A percentile compares a stretch with the other conserved stretches of the same genome.
phyloP scores from a whole-genome alignment of 768 basidiomycete species.

The Erythrobasidium yunnanense region DNA sequence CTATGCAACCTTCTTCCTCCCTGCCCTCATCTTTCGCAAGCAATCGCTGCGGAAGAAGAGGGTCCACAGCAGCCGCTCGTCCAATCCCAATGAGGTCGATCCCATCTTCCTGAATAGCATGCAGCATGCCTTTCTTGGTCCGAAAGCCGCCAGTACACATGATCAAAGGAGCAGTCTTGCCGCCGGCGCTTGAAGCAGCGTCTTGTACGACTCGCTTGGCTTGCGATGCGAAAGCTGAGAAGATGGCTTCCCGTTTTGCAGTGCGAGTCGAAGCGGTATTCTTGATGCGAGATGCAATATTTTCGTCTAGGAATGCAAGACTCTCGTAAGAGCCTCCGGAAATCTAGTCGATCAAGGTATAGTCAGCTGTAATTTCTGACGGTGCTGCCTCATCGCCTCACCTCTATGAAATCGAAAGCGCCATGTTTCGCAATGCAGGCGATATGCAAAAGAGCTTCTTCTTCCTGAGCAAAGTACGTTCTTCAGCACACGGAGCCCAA shows the following conservation, averaged over 20 bases:
- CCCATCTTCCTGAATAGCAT: conserved; percentile 47
- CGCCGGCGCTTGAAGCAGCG: conserved; percentile 34
- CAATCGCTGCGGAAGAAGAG: conserved; percentile 49
- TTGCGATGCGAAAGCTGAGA: conserved; percentile 55
- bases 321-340: conserved; percentile 77
- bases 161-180: conserved; percentile 50
- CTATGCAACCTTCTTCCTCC: conserved; percentile 13
- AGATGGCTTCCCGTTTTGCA: conserved; percentile 59
- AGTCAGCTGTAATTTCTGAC: not conserved
- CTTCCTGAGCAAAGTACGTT: conserved; percentile 30
- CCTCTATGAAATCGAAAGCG: conserved; percentile 68
- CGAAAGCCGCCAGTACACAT: conserved; percentile 71
- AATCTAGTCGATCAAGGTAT: conserved; percentile 39
- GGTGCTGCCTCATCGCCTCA: not conserved
- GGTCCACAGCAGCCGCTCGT: conserved; percentile 54
- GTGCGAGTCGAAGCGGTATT: conserved; percentile 8
- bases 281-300: not conserved
- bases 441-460: conserved; percentile 54
- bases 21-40: conserved; percentile 32
- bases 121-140: conserved; percentile 49
- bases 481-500: not conserved
- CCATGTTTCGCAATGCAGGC: conserved; percentile 55
- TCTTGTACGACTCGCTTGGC: conserved; percentile 49
- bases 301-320: conserved; percentile 41
- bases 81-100: conserved; percentile 70